Conservation (phyloP, 106 monocot species). For the Allium fistulosum region DNA sequence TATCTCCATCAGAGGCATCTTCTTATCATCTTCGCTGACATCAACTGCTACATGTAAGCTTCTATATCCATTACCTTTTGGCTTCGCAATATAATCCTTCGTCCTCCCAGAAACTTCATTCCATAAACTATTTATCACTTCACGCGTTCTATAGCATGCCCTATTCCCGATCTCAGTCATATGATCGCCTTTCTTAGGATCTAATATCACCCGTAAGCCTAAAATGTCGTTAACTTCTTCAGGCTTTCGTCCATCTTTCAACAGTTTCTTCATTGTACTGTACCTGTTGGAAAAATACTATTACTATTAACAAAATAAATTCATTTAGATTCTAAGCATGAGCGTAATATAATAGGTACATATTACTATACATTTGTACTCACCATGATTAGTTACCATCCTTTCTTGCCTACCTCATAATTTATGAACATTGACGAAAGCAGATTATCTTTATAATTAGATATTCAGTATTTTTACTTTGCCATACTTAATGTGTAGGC, state of each 20-base stretch:
- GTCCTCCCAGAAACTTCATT: conserved; percentile 61
- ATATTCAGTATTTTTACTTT: too few relatives aligned
- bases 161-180: conserved; percentile 28
- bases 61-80: conserved; percentile 83
- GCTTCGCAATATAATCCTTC: conserved; percentile 81
- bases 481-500: too few relatives aligned
- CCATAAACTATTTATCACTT: conserved; percentile 66
- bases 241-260: conserved; percentile 77
- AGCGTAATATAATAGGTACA: too few relatives aligned
- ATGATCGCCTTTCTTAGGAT: conserved; percentile 28
- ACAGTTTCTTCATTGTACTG: conserved; percentile 96
- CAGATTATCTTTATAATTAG: too few relatives aligned
- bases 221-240: conserved; percentile 88
- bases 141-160: conserved; percentile 57
- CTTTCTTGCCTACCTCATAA: too few relatives aligned
- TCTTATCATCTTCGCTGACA: conserved; percentile 37
- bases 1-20: conserved; percentile 74
- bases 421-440: too few relatives aligned
- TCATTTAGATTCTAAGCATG: too few relatives aligned
- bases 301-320: too few relatives aligned
- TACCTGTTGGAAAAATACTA: too few relatives aligned
- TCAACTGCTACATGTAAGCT: conserved; percentile 85
- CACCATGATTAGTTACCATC: too few relatives aligned
- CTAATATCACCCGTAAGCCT: conserved; percentile 72
- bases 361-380: too few relatives aligned